Base-by-base conservation (phyloP, 768 basidiomycete species). In the Leccinum variicolor region DNA sequence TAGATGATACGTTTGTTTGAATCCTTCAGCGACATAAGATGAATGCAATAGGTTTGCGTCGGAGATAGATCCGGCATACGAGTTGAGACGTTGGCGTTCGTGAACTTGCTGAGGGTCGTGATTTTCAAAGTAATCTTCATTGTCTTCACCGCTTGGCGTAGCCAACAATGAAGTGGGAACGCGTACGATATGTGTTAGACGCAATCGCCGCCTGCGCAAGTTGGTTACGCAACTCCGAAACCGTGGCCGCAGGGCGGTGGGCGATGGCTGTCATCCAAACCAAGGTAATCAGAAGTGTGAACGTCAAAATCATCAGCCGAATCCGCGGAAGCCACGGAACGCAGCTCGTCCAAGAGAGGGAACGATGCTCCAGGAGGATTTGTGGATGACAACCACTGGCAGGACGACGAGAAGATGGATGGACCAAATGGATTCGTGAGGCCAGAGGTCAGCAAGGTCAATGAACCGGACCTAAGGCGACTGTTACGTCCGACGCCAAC, bases 201-300 rank as follows among this genome's bases (percentile, higher is more conserved):
- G 91, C 88, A 69, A 95, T 92, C 36, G 90, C 94, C 45, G 90
- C 89, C 72, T 94, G 92, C 43, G 91, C 90, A n/a, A n/a, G n/a
- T 69, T 94, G 94, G 62, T 83, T 90, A 64, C 92, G 87, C 59
- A 95, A 77, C 74, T 95, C 94, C 19, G 90, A 84, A 59, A 95
- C 86, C 39, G 92, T 94, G 11, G 92, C 93, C 6, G 92, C 90
- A 28, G 2, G 87, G 87, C 17, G 89, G 70, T 52, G 83, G 84
- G 53, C 87, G 82, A 63, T 82, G 78, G 55, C 79, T 75, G 61
- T 93, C 95, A 65, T 94, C 96, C 65, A 98, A 80, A 46, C 96
- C 96, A 51, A 98, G 89, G 73, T 98, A 98, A 73, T 97, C 95
- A 59, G 98, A 82, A 26, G 96, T 98, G 68, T 94, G 92, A 47